Percentiles rank a stretch among this genome's conserved stretches.
Conservation (phyloP, 495 filamentous ascomycete species). For the Talaromyces wortmannii region DNA sequence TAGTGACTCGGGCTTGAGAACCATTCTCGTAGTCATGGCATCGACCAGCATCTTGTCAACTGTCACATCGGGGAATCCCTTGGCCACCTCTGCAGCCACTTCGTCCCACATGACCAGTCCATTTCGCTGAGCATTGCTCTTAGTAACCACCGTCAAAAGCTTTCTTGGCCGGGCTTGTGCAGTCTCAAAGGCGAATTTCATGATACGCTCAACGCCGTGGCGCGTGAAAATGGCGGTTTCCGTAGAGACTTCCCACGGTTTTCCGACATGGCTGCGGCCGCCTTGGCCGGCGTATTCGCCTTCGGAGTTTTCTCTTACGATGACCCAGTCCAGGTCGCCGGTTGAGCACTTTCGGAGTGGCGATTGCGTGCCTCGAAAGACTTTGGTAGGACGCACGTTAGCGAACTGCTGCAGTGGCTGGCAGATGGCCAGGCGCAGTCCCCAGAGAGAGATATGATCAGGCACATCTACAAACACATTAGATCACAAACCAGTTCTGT, state of each 20-base stretch:
- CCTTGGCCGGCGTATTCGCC: constrained; percentile 47
- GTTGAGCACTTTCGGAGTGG: constrained; percentile 28
- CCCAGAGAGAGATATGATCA: constrained; percentile 45
- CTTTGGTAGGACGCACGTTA: constrained; percentile 39
- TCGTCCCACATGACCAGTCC: constrained; percentile 47
- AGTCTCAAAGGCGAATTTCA: constrained; percentile 42
- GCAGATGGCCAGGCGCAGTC: constrained; percentile 38
- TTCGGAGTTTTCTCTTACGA: constrained; percentile 44
- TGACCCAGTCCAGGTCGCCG: constrained; percentile 38
- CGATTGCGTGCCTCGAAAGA: constrained; percentile 35
- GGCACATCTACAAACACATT: constrained; percentile 28
- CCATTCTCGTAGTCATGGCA: constrained; percentile 46
- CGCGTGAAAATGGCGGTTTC: constrained; percentile 43
- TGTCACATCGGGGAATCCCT: constrained; percentile 39
- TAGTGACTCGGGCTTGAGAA: constrained; percentile 33
- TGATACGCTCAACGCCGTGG: constrained; percentile 38
- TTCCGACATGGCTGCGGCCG: constrained; percentile 31
- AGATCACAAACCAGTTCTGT: neutral
- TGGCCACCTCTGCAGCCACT: constrained; percentile 26
- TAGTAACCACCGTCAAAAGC: constrained; percentile 42
- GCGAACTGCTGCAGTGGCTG: constrained; percentile 44
- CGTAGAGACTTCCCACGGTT: constrained; percentile 38
- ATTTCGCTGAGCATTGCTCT: constrained; percentile 43
- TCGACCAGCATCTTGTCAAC: constrained; percentile 47
- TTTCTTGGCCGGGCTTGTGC: constrained; percentile 29